phyloP scores from a whole-genome alignment of 768 basidiomycete genomes.

The Pisolithus microcarpus region DNA sequence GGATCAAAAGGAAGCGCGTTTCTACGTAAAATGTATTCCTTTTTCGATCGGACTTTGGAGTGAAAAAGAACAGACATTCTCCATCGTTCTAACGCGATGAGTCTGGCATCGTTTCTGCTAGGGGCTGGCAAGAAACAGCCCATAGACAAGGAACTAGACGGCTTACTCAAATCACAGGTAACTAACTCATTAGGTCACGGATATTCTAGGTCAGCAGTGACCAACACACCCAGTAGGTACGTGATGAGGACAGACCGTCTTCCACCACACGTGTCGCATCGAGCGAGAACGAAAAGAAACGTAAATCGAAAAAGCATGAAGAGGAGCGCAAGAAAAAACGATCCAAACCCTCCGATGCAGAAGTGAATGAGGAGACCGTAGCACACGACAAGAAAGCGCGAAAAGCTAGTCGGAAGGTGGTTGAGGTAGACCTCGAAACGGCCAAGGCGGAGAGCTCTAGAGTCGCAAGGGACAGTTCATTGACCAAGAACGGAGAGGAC shows the following conservation, averaged over 20 bases:
- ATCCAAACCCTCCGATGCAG: conserved; percentile 3
- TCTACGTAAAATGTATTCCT: too few relatives aligned
- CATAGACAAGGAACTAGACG: conserved; percentile 57
- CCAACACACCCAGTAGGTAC: conserved; percentile 7
- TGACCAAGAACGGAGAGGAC: conserved; percentile 29
- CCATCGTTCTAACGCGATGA: conserved; percentile 32
- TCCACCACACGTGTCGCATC: conserved; percentile 1
- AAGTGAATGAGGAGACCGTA: conserved; percentile 16
- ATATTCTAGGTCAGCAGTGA: conserved; percentile 8
- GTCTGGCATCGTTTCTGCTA: conserved; percentile 49
- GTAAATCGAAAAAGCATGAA: conserved; percentile 7
- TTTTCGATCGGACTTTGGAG: too few relatives aligned
- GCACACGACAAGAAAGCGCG: conserved; percentile 12
- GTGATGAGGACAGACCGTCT: neutral
- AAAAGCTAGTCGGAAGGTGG: conserved; percentile 6
- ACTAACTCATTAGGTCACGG: conserved; percentile 12
- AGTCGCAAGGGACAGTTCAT: conserved; percentile 13
- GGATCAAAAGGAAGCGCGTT: too few relatives aligned
- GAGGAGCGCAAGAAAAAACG: conserved; percentile 16
- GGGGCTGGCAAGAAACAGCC: conserved; percentile 28
- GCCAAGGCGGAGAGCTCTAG: conserved; percentile 1
- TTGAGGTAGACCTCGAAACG: neutral
- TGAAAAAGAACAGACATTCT: neutral
- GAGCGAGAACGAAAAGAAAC: conserved; percentile 7
- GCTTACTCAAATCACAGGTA: conserved; percentile 52